Conservation (phyloP, 148 eudicot species). For the Camellia lanceoleosa region DNA sequence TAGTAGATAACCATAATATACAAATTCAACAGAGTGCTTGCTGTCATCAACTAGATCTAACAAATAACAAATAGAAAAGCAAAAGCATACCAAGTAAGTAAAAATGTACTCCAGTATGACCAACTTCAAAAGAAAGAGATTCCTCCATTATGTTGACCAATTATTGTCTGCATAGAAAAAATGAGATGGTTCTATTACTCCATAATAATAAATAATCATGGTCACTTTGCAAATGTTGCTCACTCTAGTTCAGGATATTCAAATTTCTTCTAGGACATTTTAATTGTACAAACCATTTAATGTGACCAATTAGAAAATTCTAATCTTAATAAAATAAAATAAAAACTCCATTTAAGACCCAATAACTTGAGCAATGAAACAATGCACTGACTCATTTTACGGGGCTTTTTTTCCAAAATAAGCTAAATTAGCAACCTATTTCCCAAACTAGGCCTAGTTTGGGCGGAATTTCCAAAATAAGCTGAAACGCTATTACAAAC, state of each 20-base stretch:
- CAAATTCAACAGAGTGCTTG: neutral
- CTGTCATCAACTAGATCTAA: neutral
- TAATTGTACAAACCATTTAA: neutral
- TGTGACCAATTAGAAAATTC: neutral
- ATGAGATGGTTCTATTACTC: slow-evolving; percentile 7
- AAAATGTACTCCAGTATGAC: slow-evolving; percentile 96
- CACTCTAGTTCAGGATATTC: neutral
- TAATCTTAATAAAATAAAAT: neutral
- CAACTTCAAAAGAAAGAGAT: slow-evolving; percentile 89
- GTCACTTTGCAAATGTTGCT: neutral
- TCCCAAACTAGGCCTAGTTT: too few species aligned
- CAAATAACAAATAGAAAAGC: neutral
- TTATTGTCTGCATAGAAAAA: slow-evolving; percentile 55
- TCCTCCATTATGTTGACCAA: slow-evolving; percentile 41
- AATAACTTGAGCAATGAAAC: too few species aligned
- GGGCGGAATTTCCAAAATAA: too few species aligned
- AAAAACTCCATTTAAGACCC: too few species aligned
- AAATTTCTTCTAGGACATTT: neutral
- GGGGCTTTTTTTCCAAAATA: too few species aligned
- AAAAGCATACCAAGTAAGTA: slow-evolving; percentile 74
- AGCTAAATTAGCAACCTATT: too few species aligned
- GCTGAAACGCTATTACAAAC: too few species aligned
- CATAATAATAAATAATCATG: slow-evolving; percentile 1
- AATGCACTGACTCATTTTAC: too few species aligned
- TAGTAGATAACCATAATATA: neutral